phyloP scores from a whole-genome alignment of 1,284 basidiomycete species.

The Leccinum pachyderme region DNA sequence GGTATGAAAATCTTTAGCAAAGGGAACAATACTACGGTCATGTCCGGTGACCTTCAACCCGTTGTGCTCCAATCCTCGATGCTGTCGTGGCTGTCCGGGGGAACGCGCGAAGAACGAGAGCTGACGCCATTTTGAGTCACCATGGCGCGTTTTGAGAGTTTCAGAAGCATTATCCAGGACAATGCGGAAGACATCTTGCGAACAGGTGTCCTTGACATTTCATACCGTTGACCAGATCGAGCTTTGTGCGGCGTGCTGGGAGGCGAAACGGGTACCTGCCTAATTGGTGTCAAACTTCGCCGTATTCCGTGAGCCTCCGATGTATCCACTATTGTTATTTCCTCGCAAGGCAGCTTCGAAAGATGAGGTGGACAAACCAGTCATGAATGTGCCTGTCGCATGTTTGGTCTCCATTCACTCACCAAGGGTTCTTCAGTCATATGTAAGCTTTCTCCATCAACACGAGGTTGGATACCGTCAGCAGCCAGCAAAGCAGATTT shows the following conservation, averaged over 20 bases:
- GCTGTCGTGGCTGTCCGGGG: conserved; percentile 40
- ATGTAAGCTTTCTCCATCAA: conserved; percentile 13
- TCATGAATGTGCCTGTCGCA: conserved; percentile 6
- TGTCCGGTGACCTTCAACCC: background rate
- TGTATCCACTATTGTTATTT: background rate
- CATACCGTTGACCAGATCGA: conserved; percentile 16
- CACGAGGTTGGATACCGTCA: conserved; percentile 13
- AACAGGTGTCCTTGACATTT: conserved; percentile 7
- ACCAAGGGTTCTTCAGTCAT: conserved; percentile 13
- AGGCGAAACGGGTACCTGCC: conserved; percentile 18
- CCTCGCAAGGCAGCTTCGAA: conserved; percentile 12
- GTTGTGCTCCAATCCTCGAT: conserved; percentile 52
- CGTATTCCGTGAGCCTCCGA: conserved; percentile 1
- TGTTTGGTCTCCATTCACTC: conserved; percentile 14
- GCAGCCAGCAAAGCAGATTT: conserved; percentile 6
- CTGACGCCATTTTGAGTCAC: conserved; percentile 11
- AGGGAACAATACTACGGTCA: conserved; percentile 5
- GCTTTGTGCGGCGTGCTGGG: conserved; percentile 29
- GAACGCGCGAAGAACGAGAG: conserved; percentile 34
- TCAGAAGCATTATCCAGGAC: conserved; percentile 28
- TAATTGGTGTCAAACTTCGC: conserved; percentile 23
- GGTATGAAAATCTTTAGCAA: background rate
- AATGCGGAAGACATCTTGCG: conserved; percentile 23
- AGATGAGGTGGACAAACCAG: conserved; percentile 3
- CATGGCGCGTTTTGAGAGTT: conserved; percentile 8